These are phyloP conservation scores for Flaveria trinervia DNA, from an alignment of 129 eudicot species.

Conservation along the genomic window DNA sequence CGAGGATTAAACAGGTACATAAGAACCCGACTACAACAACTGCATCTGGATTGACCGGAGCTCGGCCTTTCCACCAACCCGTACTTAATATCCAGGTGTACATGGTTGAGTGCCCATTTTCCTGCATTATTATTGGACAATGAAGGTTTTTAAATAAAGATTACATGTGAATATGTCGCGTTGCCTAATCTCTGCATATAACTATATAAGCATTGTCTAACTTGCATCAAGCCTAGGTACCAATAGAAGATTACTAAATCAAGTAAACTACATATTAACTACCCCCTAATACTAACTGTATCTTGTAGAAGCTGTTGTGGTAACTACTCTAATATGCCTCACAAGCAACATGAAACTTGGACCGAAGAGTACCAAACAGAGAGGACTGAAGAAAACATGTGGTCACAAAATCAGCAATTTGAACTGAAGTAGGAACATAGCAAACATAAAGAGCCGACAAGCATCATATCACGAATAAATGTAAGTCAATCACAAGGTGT, in stretches of 20 bases:
- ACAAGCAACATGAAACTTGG: background rate
- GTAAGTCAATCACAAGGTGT: too few relatives aligned
- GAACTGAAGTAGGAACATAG: background rate
- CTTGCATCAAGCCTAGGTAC: background rate
- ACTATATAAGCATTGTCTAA: background rate
- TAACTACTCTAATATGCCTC: too few relatives aligned
- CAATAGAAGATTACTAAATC: background rate
- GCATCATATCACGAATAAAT: background rate
- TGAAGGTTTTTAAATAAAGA: background rate
- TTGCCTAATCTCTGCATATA: background rate
- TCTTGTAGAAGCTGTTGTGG: too few relatives aligned
- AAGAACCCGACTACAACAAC: slow-evolving; percentile 66
- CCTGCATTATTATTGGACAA: slow-evolving; percentile 42
- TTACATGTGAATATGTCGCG: background rate
- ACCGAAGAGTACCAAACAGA: background rate
- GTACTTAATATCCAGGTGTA: slow-evolving; percentile 93
- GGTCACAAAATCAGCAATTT: background rate
- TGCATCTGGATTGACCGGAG: slow-evolving; percentile 90
- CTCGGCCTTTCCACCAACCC: slow-evolving; percentile 93
- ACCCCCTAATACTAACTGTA: too few relatives aligned
- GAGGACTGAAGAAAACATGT: background rate
- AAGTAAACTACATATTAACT: background rate
- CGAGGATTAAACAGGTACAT: slow-evolving; percentile 64
- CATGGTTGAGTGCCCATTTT: slow-evolving; percentile 86
- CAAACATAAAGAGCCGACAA: background rate